phyloP scores from a whole-genome alignment of 805 yeast genomes.

The Diddensiella caesifluorescens region DNA sequence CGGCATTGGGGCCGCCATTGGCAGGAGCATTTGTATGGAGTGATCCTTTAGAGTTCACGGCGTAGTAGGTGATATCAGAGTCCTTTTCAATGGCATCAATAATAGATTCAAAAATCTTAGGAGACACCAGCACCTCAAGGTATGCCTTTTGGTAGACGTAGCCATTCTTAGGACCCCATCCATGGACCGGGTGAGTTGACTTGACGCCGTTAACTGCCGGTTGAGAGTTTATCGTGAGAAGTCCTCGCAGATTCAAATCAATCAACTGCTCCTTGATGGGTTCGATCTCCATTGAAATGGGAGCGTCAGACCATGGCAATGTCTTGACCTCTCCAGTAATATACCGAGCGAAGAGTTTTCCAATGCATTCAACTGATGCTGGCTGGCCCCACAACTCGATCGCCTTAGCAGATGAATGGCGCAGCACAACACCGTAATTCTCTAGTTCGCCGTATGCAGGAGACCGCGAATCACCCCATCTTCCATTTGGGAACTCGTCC shows the following conservation, averaged over 20 bases:
- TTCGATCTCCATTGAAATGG: slow-evolving; percentile 70
- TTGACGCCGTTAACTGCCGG: slow-evolving; percentile 80
- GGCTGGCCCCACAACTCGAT: slow-evolving; percentile 89
- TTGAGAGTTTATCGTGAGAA: slow-evolving; percentile 86
- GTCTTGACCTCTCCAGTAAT: slow-evolving; percentile 64
- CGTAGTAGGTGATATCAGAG: slow-evolving; percentile 66
- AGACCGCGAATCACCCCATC: slow-evolving; percentile 98
- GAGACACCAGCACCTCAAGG: slow-evolving; percentile 76
- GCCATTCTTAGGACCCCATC: slow-evolving; percentile 96
- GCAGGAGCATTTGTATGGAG: slow-evolving; percentile 64
- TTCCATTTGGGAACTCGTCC: slow-evolving; percentile 98
- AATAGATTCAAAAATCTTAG: slow-evolving; percentile 43
- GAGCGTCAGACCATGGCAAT: slow-evolving; percentile 95
- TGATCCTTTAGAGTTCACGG: slow-evolving; percentile 55
- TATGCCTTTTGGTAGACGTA: slow-evolving; percentile 93
- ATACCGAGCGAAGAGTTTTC: slow-evolving; percentile 60
- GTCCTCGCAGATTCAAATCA: slow-evolving; percentile 58
- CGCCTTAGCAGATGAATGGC: slow-evolving; percentile 72
- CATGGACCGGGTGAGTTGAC: slow-evolving; percentile 66
- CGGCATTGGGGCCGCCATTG: slow-evolving; percentile 83
- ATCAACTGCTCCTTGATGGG: slow-evolving; percentile 55
- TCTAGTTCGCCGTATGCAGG: slow-evolving; percentile 95
- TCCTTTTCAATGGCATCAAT: slow-evolving; percentile 42
- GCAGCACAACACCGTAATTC: slow-evolving; percentile 69
- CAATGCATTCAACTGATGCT: slow-evolving; percentile 49